Conservation (phyloP, 257 asterid genomes). For the Nicotiana attenuata region DNA sequence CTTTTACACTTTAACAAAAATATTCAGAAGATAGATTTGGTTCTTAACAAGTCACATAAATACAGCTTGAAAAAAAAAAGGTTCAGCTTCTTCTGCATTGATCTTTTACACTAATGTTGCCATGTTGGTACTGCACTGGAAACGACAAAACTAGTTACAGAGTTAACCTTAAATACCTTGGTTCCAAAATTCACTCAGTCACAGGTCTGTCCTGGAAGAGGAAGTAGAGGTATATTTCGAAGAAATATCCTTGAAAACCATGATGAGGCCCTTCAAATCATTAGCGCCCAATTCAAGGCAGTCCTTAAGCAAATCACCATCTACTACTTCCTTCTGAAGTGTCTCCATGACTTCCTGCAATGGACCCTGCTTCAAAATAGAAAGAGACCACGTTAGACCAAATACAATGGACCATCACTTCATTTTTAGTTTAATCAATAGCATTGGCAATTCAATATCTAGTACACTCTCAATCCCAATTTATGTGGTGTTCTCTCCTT, state of each 20-base stretch:
- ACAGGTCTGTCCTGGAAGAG: slow-evolving; percentile 41
- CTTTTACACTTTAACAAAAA: background rate
- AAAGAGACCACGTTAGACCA: background rate
- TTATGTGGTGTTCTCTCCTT: too few relatives aligned
- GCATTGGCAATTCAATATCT: background rate
- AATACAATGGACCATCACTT: background rate
- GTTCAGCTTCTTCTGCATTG: background rate
- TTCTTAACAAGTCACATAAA: background rate
- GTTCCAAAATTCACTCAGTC: slow-evolving; percentile 13
- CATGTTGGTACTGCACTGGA: background rate
- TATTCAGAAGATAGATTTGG: background rate
- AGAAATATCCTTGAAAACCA: slow-evolving; percentile 50
- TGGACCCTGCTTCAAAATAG: slow-evolving; percentile 52
- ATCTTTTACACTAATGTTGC: background rate
- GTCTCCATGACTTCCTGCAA: slow-evolving; percentile 46
- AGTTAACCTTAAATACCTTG: background rate
- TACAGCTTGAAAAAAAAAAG: background rate
- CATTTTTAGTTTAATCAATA: background rate
- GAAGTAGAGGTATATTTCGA: slow-evolving; percentile 38
- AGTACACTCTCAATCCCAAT: background rate
- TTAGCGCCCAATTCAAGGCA: slow-evolving; percentile 64
- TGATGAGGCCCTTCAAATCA: slow-evolving; percentile 55
- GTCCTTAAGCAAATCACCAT: slow-evolving; percentile 67
- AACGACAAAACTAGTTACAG: background rate
- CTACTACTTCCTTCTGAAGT: slow-evolving; percentile 53